Evolutionary conservation across 352 stramenopile species (phyloP).

Genomic region (Phytophthora parvispora): DNA sequence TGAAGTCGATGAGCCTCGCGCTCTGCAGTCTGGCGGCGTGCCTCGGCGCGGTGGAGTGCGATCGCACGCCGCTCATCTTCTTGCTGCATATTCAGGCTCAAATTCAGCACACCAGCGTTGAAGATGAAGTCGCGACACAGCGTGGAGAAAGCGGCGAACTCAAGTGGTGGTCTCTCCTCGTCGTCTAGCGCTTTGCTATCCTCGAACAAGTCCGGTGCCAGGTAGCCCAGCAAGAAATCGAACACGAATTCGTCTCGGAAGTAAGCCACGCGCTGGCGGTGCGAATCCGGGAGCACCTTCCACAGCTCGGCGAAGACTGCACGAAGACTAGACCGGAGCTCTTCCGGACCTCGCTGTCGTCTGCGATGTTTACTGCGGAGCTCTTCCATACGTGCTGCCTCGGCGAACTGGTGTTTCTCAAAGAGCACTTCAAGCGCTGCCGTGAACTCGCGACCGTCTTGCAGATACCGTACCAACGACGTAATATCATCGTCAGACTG

Average conservation of each 20-base stretch:
- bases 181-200: conserved; percentile 17
- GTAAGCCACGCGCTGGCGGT: conserved; percentile 58
- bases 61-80: conserved; percentile 44
- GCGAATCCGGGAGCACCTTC: conserved; percentile 57
- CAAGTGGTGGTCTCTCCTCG: conserved; percentile 45
- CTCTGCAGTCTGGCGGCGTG: conserved; percentile 21
- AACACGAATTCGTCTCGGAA: conserved; percentile 75
- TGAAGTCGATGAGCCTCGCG: conserved; percentile 29
- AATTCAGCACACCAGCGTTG: conserved; percentile 57
- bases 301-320: conserved; percentile 69
- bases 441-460: conserved; percentile 51
- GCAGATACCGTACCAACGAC: conserved; percentile 50
- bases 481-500: conserved; percentile 65
- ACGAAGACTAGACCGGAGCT: conserved; percentile 49
- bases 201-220: conserved; percentile 44
- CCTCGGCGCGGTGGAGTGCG: conserved; percentile 14
- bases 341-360: conserved; percentile 48
- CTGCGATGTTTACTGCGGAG: conserved; percentile 62
- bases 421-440: conserved; percentile 76
- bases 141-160: conserved; percentile 65
- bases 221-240: conserved; percentile 62
- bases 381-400: conserved; percentile 79
- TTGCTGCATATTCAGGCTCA: conserved; percentile 55
- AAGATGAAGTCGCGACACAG: conserved; percentile 75
- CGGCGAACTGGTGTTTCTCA: conserved; percentile 81